Conservation (phyloP, 306 rosid genomes). For the Dicorynia guianensis region DNA sequence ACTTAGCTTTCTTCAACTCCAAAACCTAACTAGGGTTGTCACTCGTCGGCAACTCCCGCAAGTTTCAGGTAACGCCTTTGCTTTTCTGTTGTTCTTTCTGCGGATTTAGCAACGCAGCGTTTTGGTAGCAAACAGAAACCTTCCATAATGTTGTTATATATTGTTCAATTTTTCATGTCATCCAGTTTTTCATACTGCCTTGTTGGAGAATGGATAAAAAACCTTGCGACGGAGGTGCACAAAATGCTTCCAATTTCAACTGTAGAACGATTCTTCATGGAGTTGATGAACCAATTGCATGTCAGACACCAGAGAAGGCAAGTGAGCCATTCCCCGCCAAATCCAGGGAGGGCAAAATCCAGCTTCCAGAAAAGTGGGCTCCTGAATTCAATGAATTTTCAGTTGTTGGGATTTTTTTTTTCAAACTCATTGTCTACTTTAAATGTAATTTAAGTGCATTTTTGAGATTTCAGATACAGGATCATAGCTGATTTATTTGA, state of each 20-base stretch:
- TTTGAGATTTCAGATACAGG: constrained; percentile 51
- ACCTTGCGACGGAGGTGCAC: constrained; percentile 20
- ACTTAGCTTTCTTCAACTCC: not conserved
- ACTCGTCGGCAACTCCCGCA: not conserved
- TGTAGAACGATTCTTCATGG: constrained; percentile 27
- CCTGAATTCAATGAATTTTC: constrained; percentile 18
- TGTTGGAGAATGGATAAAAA: constrained; percentile 50
- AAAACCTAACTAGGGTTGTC: constrained; percentile 25
- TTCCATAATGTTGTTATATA: not conserved
- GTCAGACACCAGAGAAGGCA: constrained; percentile 68
- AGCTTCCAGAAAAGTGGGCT: constrained; percentile 59
- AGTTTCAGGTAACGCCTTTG: constrained; percentile 29
- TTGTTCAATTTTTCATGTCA: not conserved
- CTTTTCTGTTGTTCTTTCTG: not conserved
- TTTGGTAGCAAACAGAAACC: not conserved
- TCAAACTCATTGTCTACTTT: not conserved
- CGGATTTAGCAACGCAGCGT: not conserved
- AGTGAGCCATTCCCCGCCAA: constrained; percentile 43
- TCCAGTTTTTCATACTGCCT: constrained; percentile 12
- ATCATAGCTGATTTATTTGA: constrained; percentile 53
- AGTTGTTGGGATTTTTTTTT: not conserved
- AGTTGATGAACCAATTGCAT: constrained; percentile 47
- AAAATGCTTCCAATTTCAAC: constrained; percentile 29
- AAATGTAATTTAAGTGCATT: constrained; percentile 11
- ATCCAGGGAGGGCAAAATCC: constrained; percentile 31